Conservation (phyloP, 169 alveolate species). For the Cyclospora cayetanensis region DNA sequence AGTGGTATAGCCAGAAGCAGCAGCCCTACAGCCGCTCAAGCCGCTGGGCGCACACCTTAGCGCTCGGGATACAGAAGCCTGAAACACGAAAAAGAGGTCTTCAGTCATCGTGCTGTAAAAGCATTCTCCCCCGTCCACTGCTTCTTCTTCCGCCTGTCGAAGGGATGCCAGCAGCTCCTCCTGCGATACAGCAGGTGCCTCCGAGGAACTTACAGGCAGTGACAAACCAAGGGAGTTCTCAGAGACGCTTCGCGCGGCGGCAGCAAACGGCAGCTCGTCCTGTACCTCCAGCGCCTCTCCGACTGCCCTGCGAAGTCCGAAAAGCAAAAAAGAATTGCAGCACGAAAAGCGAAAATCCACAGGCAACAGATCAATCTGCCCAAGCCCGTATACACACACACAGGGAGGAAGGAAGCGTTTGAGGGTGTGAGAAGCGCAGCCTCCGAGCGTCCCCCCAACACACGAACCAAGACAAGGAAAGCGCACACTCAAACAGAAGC, state of each 20-base stretch:
- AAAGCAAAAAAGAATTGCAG: too few relatives aligned
- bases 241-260: background rate
- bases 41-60: background rate
- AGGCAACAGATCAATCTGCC: too few relatives aligned
- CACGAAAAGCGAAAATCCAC: too few relatives aligned
- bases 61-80: background rate
- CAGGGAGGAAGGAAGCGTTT: too few relatives aligned
- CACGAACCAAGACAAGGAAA: too few relatives aligned
- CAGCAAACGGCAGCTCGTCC: slow-evolving; percentile 22
- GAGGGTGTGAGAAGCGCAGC: too few relatives aligned
- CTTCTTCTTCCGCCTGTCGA: background rate
- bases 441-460: too few relatives aligned
- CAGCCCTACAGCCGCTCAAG: background rate
- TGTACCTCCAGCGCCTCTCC: slow-evolving; percentile 29
- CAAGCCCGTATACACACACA: too few relatives aligned
- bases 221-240: too few relatives aligned
- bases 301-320: background rate
- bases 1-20: background rate
- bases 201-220: background rate
- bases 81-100: slow-evolving; percentile 5
- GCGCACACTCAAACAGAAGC: background rate
- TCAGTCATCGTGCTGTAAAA: slow-evolving; percentile 3
- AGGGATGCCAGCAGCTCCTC: background rate
- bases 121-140: background rate
- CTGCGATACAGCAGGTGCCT: background rate